Percentiles rank a stretch among this genome's conserved stretches.
phyloP scores from a whole-genome alignment of 83 land plant species.

The Larix sibirica region DNA sequence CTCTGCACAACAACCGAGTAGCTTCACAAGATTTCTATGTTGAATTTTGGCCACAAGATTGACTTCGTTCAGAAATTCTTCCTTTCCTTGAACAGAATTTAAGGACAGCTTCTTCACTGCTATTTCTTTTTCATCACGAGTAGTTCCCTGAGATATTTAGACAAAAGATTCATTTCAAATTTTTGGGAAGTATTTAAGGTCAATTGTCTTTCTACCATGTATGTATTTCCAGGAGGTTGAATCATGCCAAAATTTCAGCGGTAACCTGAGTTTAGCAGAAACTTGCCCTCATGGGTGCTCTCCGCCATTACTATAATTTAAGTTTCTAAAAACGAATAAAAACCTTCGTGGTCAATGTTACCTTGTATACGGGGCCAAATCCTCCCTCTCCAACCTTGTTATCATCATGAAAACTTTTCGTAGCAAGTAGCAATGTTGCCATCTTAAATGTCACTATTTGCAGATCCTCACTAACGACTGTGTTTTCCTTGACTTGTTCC shows the following conservation, averaged over 20 bases:
- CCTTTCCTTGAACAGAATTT: not conserved
- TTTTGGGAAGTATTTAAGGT: too few species aligned
- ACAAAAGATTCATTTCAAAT: too few species aligned
- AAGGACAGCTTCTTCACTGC: not conserved
- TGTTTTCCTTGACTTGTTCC: not conserved
- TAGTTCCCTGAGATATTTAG: not conserved
- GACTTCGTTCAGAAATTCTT: not conserved
- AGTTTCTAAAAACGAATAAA: not conserved
- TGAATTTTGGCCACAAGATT: not conserved
- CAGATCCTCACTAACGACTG: not conserved
- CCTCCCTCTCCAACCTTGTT: slow-evolving; percentile 6
- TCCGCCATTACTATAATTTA: not conserved
- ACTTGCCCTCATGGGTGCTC: too few species aligned
- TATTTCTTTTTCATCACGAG: not conserved
- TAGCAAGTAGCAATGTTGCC: not conserved
- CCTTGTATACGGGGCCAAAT: not conserved
- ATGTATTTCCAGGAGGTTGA: too few species aligned
- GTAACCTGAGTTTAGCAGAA: too few species aligned
- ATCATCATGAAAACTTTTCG: not conserved
- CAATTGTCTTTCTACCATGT: too few species aligned
- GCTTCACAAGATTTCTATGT: not conserved
- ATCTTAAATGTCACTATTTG: not conserved
- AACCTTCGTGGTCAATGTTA: not conserved
- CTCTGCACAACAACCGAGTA: not conserved
- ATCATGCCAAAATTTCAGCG: not conserved